phyloP scores from a whole-genome alignment of 2,329 filamentous ascomycete genomes.

The Apiospora kogelbergensis region DNA sequence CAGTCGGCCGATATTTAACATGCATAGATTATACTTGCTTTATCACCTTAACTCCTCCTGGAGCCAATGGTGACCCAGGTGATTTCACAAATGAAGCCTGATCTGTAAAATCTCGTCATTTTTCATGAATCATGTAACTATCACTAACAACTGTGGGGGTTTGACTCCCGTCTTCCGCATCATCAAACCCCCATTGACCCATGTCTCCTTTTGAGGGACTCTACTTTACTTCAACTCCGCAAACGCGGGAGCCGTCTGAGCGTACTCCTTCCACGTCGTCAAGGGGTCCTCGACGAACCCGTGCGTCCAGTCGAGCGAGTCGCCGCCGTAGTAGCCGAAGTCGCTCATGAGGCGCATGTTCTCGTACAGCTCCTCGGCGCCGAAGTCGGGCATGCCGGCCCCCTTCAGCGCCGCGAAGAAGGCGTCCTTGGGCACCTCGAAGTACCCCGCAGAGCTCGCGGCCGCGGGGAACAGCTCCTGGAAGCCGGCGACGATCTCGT shows the following conservation, averaged over 20 bases:
- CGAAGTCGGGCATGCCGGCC: constrained; percentile 34
- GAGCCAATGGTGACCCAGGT: too few relatives aligned
- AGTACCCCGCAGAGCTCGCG: constrained; percentile 27
- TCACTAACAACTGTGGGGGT: too few relatives aligned
- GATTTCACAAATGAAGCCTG: too few relatives aligned
- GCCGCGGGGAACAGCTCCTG: constrained; percentile 46
- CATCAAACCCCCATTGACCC: too few relatives aligned
- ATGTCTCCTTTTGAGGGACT: too few relatives aligned
- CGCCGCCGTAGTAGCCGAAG: constrained; percentile 51
- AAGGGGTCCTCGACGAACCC: constrained; percentile 34
- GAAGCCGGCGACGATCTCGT: constrained; percentile 52
- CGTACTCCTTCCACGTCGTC: constrained; percentile 39
- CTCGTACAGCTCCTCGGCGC: constrained; percentile 47
- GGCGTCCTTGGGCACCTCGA: constrained; percentile 35
- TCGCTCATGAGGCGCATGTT: constrained; percentile 50
- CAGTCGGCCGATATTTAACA: too few relatives aligned
- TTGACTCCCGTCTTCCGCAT: too few relatives aligned
- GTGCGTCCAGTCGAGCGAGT: constrained; percentile 35
- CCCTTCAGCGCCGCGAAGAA: constrained; percentile 35
- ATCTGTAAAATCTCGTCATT: too few relatives aligned
- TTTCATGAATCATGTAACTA: too few relatives aligned
- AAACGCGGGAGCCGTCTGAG: constrained; percentile 31
- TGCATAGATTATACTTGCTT: too few relatives aligned
- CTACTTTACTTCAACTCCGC: constrained; percentile 30
- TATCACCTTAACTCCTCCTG: too few relatives aligned